Evolutionary conservation across 1,139 yeast genomes (phyloP).

Genomic region (Protomyces inundatus): DNA sequence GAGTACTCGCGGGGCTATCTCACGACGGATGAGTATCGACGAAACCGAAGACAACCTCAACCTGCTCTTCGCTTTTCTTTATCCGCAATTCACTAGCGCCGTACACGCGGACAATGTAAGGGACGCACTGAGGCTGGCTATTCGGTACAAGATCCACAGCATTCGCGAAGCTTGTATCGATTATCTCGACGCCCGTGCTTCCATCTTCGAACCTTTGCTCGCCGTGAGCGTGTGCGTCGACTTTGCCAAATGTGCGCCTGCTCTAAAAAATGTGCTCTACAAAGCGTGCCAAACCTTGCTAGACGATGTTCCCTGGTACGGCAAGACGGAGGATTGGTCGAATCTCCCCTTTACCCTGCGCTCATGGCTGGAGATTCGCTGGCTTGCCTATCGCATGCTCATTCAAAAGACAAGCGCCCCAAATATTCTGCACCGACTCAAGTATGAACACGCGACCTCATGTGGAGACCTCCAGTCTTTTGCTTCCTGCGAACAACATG

Average conservation of each 20-base stretch:
- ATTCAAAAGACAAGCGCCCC: background rate
- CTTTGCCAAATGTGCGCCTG: background rate
- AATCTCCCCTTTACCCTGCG: background rate
- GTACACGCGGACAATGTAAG: background rate
- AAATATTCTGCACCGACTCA: background rate
- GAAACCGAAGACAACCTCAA: background rate
- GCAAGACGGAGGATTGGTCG: background rate
- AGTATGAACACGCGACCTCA: background rate
- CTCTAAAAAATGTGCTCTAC: background rate
- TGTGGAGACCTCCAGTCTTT: background rate
- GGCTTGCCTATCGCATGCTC: background rate
- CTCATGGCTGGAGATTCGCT: background rate
- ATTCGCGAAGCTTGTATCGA: background rate
- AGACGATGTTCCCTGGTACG: background rate
- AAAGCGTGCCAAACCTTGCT: background rate
- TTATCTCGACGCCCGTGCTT: background rate
- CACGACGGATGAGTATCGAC: background rate
- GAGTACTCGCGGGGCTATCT: background rate
- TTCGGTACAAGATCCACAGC: background rate
- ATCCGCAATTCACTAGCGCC: background rate
- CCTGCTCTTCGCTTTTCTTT: background rate
- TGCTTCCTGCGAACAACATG: background rate
- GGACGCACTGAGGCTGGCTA: background rate
- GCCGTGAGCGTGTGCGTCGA: background rate
- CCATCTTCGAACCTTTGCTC: background rate